phyloP scores from a whole-genome alignment of 2,329 filamentous ascomycete species.

The Sordariomycetes sp. region DNA sequence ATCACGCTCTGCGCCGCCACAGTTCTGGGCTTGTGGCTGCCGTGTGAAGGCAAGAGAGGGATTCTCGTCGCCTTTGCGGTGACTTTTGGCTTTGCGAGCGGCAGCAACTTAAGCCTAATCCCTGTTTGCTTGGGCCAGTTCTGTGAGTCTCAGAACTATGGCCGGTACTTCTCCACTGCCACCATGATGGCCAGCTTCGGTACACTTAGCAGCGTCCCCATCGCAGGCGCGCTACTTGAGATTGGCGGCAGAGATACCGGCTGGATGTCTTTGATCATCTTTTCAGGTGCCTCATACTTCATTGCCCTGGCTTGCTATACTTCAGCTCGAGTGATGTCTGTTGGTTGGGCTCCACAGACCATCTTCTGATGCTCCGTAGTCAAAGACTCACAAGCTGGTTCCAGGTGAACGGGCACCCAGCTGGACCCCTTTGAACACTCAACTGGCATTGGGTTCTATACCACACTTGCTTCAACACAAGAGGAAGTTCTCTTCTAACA shows the following conservation, averaged over 20 bases:
- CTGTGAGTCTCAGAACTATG: constrained; percentile 60
- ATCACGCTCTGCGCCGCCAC: constrained; percentile 50
- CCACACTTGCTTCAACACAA: too few relatives aligned
- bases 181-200: constrained; percentile 60
- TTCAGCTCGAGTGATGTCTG: constrained; percentile 21
- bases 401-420: too few relatives aligned
- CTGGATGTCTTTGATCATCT: constrained; percentile 27
- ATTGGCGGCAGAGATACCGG: constrained; percentile 16
- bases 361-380: constrained; percentile 6
- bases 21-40: constrained; percentile 27
- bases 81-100: constrained; percentile 62
- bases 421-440: too few relatives aligned
- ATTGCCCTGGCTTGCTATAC: constrained; percentile 22
- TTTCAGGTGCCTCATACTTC: constrained; percentile 25
- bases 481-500: too few relatives aligned
- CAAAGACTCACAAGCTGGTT: too few relatives aligned
- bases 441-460: too few relatives aligned
- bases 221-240: constrained; percentile 23
- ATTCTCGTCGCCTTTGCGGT: constrained; percentile 41
- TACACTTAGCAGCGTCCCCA: constrained; percentile 45
- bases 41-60: constrained; percentile 15
- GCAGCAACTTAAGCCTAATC: constrained; percentile 59
- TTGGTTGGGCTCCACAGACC: constrained; percentile 20
- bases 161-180: constrained; percentile 59
- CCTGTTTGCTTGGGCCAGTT: constrained; percentile 65